A percentile compares a stretch with the other conserved stretches of the same genome.
Conservation (phyloP, 1,139 yeast species). For the Blastobotrys aristatus region DNA sequence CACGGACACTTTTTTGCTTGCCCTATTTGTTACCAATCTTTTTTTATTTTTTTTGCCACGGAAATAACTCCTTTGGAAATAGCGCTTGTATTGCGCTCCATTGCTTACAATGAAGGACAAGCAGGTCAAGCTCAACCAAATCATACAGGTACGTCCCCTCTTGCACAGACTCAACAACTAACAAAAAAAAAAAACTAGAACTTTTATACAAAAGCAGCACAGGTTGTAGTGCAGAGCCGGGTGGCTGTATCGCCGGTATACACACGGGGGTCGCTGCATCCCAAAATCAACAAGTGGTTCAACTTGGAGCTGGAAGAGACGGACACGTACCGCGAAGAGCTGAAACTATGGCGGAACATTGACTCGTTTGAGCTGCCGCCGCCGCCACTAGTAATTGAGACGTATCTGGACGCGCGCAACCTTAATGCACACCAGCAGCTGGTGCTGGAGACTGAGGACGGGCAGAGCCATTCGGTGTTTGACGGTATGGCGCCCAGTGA, state of each 20-base stretch:
- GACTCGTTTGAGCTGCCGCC: slow-evolving; percentile 23
- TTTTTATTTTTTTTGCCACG: no score
- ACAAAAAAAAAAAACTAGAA: slow-evolving; percentile 39
- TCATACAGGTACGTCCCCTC: slow-evolving; percentile 32
- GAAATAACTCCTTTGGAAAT: no score
- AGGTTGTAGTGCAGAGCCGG: slow-evolving; percentile 47
- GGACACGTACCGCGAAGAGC: slow-evolving; percentile 49
- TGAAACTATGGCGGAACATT: slow-evolving; percentile 53
- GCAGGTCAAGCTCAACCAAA: slow-evolving; percentile 34
- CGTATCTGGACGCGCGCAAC: slow-evolving; percentile 66
- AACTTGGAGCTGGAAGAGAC: slow-evolving; percentile 52
- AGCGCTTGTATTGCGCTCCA: no score
- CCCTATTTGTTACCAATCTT: no score
- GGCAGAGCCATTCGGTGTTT: slow-evolving; percentile 46
- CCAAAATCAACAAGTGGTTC: slow-evolving; percentile 47
- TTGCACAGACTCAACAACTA: background rate
- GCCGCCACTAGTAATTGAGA: slow-evolving; percentile 75
- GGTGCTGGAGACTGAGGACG: slow-evolving; percentile 47
- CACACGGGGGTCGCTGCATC: slow-evolving; percentile 21
- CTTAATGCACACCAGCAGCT: slow-evolving; percentile 58
- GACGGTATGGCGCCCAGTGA: slow-evolving; percentile 55
- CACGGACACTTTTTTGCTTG: no score
- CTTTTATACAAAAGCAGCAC: slow-evolving; percentile 69
- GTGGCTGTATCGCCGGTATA: slow-evolving; percentile 23
- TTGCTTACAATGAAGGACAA: slow-evolving; percentile 5